Percentiles rank a stretch among this genome's conserved stretches.
These are phyloP conservation scores for Fonsecaea nubica DNA, from an alignment of 2,329 filamentous ascomycete species.

Conservation along the genomic window DNA sequence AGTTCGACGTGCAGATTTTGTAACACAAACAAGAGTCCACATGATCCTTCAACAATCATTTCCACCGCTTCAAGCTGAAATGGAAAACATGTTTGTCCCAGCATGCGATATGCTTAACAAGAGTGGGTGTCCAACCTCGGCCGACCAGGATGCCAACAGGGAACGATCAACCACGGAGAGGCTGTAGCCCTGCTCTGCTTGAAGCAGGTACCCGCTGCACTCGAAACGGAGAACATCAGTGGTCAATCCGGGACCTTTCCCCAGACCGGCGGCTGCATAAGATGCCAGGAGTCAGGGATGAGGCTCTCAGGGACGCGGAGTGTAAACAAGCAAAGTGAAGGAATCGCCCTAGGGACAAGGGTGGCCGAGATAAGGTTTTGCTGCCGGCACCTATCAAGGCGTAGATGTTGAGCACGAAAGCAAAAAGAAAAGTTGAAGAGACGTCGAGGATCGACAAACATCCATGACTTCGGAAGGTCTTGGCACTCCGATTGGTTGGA, in stretches of 20 bases:
- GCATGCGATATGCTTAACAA: conserved; percentile 5
- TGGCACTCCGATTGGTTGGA: conserved; percentile 22
- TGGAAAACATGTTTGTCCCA: conserved; percentile 3
- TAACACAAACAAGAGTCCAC: conserved; percentile 16
- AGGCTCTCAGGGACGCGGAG: neutral
- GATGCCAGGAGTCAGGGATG: neutral
- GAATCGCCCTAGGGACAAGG: neutral
- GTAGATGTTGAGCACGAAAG: conserved; percentile 23
- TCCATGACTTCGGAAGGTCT: conserved; percentile 21
- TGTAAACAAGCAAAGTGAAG: conserved; percentile 9
- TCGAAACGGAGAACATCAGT: neutral
- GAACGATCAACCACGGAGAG: conserved; percentile 13
- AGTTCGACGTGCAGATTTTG: neutral
- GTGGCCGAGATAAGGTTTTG: neutral
- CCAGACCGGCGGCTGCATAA: conserved; percentile 21
- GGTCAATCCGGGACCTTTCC: conserved; percentile 4
- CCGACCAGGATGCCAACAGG: conserved; percentile 14
- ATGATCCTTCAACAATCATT: conserved; percentile 11
- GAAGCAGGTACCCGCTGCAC: conserved; percentile 19
- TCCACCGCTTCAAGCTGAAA: neutral
- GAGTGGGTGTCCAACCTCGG: conserved; percentile 14
- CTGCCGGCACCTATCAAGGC: conserved; percentile 24
- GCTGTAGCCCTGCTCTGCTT: neutral
- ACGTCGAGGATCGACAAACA: conserved; percentile 12
- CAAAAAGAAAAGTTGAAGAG: conserved; percentile 12